A percentile compares a stretch with the other conserved stretches of the same genome.
phyloP scores from a whole-genome alignment of 768 basidiomycete species.

The Lactifluus subvellereus region DNA sequence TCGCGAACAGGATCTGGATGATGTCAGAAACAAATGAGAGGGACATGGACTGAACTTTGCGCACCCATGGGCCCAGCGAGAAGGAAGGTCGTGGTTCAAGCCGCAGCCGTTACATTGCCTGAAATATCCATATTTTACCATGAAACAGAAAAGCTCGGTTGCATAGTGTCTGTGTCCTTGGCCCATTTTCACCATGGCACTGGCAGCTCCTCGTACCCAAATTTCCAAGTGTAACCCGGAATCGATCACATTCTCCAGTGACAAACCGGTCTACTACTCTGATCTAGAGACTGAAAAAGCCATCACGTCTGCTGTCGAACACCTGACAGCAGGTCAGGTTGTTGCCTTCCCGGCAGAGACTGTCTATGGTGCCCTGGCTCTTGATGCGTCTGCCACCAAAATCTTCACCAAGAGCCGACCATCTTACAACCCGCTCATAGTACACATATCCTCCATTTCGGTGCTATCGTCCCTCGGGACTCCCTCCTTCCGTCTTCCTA shows the following conservation, averaged over 20 bases:
- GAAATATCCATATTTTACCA: no score
- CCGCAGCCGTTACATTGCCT: no score
- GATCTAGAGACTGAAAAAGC: conserved; percentile 47
- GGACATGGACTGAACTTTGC: no score
- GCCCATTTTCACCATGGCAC: conserved; percentile 18
- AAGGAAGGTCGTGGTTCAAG: no score
- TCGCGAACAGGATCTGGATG: no score
- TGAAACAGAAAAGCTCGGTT: no score
- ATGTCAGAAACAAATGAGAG: no score
- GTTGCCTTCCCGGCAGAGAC: conserved; percentile 97
- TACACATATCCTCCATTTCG: conserved; percentile 79
- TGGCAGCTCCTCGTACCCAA: conserved; percentile 30
- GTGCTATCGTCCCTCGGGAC: no score
- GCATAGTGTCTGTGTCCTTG: no score
- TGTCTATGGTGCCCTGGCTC: conserved; percentile 87
- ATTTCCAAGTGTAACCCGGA: conserved; percentile 59
- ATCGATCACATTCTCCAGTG: conserved; percentile 52
- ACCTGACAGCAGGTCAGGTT: conserved; percentile 46
- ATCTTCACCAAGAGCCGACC: conserved; percentile 95
- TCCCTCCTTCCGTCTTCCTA: conserved; percentile 66
- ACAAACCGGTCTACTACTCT: conserved; percentile 46
- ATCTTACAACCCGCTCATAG: conserved; percentile 94
- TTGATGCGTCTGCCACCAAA: conserved; percentile 50
- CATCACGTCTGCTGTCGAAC: conserved; percentile 49
- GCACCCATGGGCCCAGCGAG: no score